These are phyloP conservation scores for Fusarium sublunatum DNA, from an alignment of 2,329 filamentous ascomycete genomes.

Conservation along the genomic window DNA sequence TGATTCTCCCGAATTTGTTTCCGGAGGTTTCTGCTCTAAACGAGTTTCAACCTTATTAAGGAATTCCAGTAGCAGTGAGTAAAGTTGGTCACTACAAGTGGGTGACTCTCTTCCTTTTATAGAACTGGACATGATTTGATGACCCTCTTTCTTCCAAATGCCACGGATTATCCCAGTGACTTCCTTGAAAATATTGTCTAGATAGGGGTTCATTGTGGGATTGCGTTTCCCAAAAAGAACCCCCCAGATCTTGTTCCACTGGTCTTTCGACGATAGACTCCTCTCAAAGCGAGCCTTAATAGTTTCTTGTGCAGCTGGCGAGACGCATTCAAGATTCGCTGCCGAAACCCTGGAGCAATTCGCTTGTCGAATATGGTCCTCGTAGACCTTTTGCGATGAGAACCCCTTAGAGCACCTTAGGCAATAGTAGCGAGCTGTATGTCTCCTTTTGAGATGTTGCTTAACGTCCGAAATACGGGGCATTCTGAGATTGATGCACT, in stretches of 20 bases:
- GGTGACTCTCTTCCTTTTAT: not conserved
- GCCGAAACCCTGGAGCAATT: not conserved
- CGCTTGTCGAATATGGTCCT: not conserved
- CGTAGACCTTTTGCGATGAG: accelerated
- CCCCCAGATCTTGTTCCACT: not conserved
- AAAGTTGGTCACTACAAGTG: not conserved
- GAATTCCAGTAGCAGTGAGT: not conserved
- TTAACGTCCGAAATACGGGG: not conserved
- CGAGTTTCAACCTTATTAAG: not conserved
- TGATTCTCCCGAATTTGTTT: no score
- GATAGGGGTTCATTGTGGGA: not conserved
- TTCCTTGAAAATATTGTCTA: not conserved
- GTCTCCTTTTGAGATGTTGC: not conserved
- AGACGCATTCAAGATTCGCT: not conserved
- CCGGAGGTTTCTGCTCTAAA: not conserved
- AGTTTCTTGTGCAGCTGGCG: not conserved
- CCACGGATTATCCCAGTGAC: not conserved
- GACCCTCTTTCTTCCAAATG: not conserved
- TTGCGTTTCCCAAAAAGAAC: not conserved
- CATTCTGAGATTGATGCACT: not conserved
- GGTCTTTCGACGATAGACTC: not conserved
- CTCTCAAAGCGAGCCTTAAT: not conserved
- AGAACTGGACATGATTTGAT: not conserved
- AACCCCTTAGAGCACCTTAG: not conserved
- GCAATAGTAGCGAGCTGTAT: not conserved